Percentiles rank a stretch among this genome's conserved stretches.
phyloP scores from a whole-genome alignment of 2,329 filamentous ascomycete genomes.

The Fusarium subglutinans region DNA sequence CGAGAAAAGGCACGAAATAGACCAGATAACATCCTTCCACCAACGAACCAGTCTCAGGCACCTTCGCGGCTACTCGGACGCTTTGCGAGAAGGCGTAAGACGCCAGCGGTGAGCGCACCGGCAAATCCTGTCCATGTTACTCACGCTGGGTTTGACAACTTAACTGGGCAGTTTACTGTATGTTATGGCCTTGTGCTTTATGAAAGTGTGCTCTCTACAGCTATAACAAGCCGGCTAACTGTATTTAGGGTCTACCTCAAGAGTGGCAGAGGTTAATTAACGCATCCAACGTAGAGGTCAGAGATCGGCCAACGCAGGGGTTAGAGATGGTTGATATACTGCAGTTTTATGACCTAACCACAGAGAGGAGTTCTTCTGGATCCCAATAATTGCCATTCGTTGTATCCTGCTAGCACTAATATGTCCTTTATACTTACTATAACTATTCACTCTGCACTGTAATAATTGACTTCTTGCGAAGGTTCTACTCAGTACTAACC shows the following conservation, averaged over 20 bases:
- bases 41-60: rapidly evolving
- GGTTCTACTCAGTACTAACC: too few species aligned
- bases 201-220: rapidly evolving
- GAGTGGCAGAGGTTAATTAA: not conserved
- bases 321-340: rapidly evolving
- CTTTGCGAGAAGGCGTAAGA: not conserved
- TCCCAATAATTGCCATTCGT: rapidly evolving
- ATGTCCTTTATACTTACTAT: not conserved
- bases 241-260: not conserved
- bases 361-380: not conserved
- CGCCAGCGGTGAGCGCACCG: not conserved
- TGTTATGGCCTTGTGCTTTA: not conserved
- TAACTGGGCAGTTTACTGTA: not conserved
- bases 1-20: rapidly evolving
- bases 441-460: not conserved
- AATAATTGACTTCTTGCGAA: too few species aligned
- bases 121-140: rapidly evolving
- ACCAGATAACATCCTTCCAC: rapidly evolving
- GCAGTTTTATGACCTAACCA: rapidly evolving
- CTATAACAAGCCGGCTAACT: not conserved
- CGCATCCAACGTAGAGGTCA: rapidly evolving
- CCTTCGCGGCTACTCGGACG: not conserved
- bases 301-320: rapidly evolving
- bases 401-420: rapidly evolving
- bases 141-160: rapidly evolving